A percentile compares a stretch with the other conserved stretches of the same genome.
Evolutionary conservation across 306 rosid genomes (phyloP).

Genomic region (Vicia villosa): DNA sequence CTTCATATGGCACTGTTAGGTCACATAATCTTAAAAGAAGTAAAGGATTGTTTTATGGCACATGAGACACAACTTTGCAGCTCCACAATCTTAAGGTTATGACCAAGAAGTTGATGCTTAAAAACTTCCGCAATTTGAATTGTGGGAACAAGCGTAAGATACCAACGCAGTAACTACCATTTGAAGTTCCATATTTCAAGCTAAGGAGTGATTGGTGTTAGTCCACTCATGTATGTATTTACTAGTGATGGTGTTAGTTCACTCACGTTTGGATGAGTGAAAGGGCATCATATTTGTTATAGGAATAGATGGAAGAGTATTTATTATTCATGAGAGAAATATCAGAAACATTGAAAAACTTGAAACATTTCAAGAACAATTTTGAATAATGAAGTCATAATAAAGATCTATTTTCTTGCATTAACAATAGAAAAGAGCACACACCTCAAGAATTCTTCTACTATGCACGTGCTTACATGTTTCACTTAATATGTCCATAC

Average conservation of each 20-base stretch:
- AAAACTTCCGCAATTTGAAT: not conserved
- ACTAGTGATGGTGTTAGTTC: not conserved
- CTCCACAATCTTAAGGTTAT: constrained; percentile 9
- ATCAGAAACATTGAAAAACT: constrained; percentile 1
- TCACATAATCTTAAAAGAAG: constrained; percentile 17
- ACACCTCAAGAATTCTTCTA: constrained; percentile 21
- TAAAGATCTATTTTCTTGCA: constrained; percentile 14
- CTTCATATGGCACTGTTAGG: not conserved
- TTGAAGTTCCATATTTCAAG: constrained; percentile 9
- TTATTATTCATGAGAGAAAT: not conserved
- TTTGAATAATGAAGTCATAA: not conserved
- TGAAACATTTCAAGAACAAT: not conserved
- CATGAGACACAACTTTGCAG: constrained; percentile 11
- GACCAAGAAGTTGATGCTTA: not conserved
- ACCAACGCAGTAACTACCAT: constrained; percentile 11
- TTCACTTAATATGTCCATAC: not conserved
- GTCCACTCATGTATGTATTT: constrained; percentile 1
- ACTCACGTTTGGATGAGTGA: not conserved
- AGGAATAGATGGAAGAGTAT: not conserved
- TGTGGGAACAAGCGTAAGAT: not conserved
- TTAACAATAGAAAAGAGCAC: constrained; percentile 1
- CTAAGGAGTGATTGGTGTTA: constrained; percentile 7
- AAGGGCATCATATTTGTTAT: not conserved
- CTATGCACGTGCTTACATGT: not conserved
- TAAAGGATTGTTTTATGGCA: not conserved